Evolutionary conservation across 495 filamentous ascomycete species (phyloP).

Genomic region (Aspergillus funiculosus): DNA sequence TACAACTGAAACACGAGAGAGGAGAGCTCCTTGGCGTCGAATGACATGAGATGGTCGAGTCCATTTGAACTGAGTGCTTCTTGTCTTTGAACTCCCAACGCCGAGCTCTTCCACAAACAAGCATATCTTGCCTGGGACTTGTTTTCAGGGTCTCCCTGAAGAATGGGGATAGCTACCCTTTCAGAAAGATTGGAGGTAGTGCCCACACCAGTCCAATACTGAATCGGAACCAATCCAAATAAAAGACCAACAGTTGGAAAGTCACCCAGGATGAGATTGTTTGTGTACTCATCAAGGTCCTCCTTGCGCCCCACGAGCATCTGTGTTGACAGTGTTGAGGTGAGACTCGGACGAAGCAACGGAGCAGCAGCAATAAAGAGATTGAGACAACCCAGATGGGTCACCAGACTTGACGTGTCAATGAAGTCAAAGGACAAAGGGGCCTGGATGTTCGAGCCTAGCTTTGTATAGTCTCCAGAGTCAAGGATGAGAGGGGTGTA

Average conservation of each 20-base stretch:
- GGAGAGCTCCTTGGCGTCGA: conserved; percentile 23
- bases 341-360: conserved; percentile 30
- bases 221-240: conserved; percentile 42
- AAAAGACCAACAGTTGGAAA: conserved; percentile 42
- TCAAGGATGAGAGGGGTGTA: conserved; percentile 32
- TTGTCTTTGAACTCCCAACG: neutral
- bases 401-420: conserved; percentile 51
- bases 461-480: conserved; percentile 30
- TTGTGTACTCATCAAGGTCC: neutral
- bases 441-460: conserved; percentile 15
- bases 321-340: conserved; percentile 45
- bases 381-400: conserved; percentile 45
- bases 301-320: conserved; percentile 18
- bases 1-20: conserved; percentile 33
- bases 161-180: conserved; percentile 1
- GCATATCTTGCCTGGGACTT: neutral
- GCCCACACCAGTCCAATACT: conserved; percentile 46
- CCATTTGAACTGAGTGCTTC: neutral
- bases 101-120: neutral
- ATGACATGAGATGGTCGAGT: neutral
- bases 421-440: conserved; percentile 50
- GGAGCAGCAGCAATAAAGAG: conserved; percentile 44
- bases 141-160: neutral
- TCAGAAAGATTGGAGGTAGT: conserved; percentile 27
- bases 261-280: conserved; percentile 36